Evolutionary conservation across 495 filamentous ascomycete genomes (phyloP), one percentile per base, ranked within the genome.

Genomic region (Peziza echinospora): DNA sequence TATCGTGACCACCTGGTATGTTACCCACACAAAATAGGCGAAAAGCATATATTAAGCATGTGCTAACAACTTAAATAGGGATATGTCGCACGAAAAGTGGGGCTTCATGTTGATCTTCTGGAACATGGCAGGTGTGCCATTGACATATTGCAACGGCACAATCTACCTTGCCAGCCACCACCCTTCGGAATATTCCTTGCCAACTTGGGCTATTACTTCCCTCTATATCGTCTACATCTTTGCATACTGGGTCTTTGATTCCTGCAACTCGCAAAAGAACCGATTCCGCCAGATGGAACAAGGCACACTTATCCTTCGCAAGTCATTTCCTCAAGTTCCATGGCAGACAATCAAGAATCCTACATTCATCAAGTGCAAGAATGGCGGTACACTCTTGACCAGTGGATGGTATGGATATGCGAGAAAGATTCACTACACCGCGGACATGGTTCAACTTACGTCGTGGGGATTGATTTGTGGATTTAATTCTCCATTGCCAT

Each of bases 101-200:
- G 89, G 89, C 55, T 97, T 96, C 68, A 93, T 97, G 87, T 72
- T 97, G 46, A 93, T 93, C 64, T 97, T 97, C 74, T 97, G 89
- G 89, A 97, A 97, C 65, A 67, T 97, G 60, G 84, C 85, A 47
- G 89, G 89, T 51, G 89, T 97, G 16, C 89, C 89, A 11, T 68
- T 96, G 40, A 84, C 75, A 49, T 97, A 97, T 71, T 96, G 89
- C 70, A 87, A 97, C 69, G 91, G 82, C 71, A 85, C 80, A 26
- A 69, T 97, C 57, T 97, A 86, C 66, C 74, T 97, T 52, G 86
- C 84, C 48, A 87, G 79, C 65, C 83, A 93, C 63, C 64, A 78
- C 51, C 85, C 89, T 1, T 67, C 71, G n/a, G 71, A 70, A 19
- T 97, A 96, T 63, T 74, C 70, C 50, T 86, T 78, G 79, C 78